Evolutionary conservation across 495 filamentous ascomycete genomes (phyloP).

Genomic region (Xeromyces bisporus): DNA sequence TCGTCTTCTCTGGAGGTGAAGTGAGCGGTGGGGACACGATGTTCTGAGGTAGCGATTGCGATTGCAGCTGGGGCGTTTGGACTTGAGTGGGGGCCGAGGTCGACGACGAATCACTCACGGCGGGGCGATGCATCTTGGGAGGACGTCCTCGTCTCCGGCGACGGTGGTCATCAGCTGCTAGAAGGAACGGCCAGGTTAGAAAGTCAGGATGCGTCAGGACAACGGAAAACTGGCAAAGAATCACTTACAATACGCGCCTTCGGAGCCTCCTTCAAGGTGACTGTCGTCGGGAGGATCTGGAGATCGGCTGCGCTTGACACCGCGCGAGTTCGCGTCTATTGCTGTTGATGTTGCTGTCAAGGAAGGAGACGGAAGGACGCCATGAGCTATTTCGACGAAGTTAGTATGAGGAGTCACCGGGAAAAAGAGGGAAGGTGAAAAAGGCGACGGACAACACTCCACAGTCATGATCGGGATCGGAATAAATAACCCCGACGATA

Average conservation of each 20-base stretch:
- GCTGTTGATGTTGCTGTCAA: slow-evolving; percentile 30
- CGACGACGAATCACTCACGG: slow-evolving; percentile 26
- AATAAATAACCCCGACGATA: neutral
- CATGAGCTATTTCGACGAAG: slow-evolving; percentile 29
- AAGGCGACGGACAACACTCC: no score
- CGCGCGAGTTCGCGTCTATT: slow-evolving; percentile 46
- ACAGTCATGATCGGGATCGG: no score
- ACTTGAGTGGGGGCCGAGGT: slow-evolving; percentile 33
- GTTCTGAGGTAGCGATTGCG: slow-evolving; percentile 40
- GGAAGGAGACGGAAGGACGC: slow-evolving; percentile 24
- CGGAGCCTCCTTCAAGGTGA: slow-evolving; percentile 12
- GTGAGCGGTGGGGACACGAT: slow-evolving; percentile 45
- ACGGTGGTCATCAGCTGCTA: slow-evolving; percentile 46
- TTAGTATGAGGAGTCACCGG: no score
- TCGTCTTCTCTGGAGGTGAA: slow-evolving; percentile 65
- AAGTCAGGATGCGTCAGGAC: slow-evolving; percentile 1
- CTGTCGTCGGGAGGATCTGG: slow-evolving; percentile 58
- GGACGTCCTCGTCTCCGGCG: slow-evolving; percentile 78
- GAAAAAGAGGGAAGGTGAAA: no score
- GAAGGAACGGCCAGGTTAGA: slow-evolving; percentile 4
- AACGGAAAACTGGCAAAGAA: neutral
- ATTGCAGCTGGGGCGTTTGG: slow-evolving; percentile 68
- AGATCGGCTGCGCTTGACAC: slow-evolving; percentile 85
- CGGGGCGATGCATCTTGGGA: slow-evolving; percentile 46
- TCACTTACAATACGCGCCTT: no score